Evolutionary conservation across 441 rosid genomes (phyloP), one percentile per base, ranked within the genome.

Genomic region (Croton setiger): DNA sequence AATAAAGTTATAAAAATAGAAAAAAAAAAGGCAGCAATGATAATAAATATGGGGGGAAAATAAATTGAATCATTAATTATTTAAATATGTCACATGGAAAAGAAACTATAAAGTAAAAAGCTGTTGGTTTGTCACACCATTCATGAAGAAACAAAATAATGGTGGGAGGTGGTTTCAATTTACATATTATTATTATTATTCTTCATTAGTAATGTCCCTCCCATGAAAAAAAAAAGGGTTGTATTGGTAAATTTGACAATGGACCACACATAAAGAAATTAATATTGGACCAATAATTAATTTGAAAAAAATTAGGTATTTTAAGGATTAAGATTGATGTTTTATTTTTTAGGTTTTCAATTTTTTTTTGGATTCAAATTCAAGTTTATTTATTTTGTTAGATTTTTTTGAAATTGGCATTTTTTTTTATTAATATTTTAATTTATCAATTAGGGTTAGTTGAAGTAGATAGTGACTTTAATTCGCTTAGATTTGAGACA

Each of bases 91-190:
- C 80, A 72, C 86, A 74, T 72, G 80, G 65, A 74, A 70, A 78
- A 67, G 76, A 68, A 43, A 55, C 5, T 52, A 41, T 4, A 68
- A 73, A 78, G 76, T 69, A 53, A 62, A 65, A 77, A 74, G 75
- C 68, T 37, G 66, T 10, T 61, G 3, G n/a, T 33, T 13, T 41
- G 51, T 77, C 80, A 63, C 80, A 70, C 17, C 18, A 48, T 75
- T 77, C 79, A 61, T 67, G 75, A 45, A 60, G 71, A 70, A 74
- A 74, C 74, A 66, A 62, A 69, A 78, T 73, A 7, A 68, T 76
- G 52, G 21, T 43, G 17, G 23, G 67, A 27, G 70, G 75, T 67
- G 64, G 66, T 72, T 44, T 56, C 13, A 49, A 41, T 27, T 31
- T 15, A 43, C 15, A 49, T 37, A 37, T 44, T 58, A 2, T n/a